phyloP scores from a whole-genome alignment of 768 basidiomycete species.

The Termitomyces sp. region DNA sequence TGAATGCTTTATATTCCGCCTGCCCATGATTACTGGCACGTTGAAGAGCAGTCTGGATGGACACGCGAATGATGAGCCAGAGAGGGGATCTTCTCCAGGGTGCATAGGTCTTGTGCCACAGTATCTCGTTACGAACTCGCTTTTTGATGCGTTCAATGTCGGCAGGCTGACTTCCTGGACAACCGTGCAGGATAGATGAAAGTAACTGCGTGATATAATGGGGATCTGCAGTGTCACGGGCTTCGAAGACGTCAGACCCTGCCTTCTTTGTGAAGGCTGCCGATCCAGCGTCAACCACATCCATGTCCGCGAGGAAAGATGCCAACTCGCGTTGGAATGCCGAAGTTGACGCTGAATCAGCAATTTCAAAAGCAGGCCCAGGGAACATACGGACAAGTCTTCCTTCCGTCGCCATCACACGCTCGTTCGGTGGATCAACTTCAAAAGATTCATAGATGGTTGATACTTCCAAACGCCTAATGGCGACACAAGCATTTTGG shows the following conservation, averaged over 20 bases:
- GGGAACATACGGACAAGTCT: constrained; percentile 44
- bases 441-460: constrained; percentile 43
- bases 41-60: constrained; percentile 31
- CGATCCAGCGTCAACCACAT: constrained; percentile 25
- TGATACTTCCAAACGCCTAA: constrained; percentile 21
- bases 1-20: constrained; percentile 40
- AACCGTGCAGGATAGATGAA: constrained; percentile 37
- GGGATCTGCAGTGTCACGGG: constrained; percentile 34
- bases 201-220: constrained; percentile 45
- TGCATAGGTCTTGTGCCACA: constrained; percentile 29
- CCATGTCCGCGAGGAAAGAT: constrained; percentile 33
- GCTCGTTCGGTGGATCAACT: constrained; percentile 27
- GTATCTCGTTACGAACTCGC: constrained; percentile 40
- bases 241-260: constrained; percentile 25
- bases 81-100: constrained; percentile 47
- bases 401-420: constrained; percentile 31
- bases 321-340: constrained; percentile 28
- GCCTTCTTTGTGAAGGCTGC: constrained; percentile 32
- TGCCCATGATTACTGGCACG: constrained; percentile 3
- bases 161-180: constrained; percentile 21
- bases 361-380: constrained; percentile 34
- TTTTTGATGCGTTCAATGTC: constrained; percentile 28
- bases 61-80: constrained; percentile 45
- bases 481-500: constrained; percentile 43
- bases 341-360: constrained; percentile 17